phyloP scores from a whole-genome alignment of 768 basidiomycete genomes.

The Rhodotorula sphaerocarpa region DNA sequence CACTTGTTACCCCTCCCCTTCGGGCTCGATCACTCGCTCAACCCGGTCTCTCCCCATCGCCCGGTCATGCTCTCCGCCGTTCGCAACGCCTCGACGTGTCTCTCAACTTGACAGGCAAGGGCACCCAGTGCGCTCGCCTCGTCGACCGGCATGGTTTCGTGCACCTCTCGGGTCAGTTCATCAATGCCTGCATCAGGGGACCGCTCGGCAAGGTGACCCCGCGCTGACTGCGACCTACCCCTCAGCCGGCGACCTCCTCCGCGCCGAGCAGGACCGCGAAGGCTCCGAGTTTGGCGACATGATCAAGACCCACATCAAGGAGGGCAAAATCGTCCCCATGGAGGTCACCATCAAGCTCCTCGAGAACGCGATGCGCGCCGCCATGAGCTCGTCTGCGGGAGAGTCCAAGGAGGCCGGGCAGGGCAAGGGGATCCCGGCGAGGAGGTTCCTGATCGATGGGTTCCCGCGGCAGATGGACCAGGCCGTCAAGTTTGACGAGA shows the following conservation, averaged over 20 bases:
- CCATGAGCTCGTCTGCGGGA: conserved; percentile 45
- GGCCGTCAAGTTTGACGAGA: conserved; percentile 77
- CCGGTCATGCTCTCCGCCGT: too few species aligned
- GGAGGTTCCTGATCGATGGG: conserved; percentile 86
- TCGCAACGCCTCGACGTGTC: too few species aligned
- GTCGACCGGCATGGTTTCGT: conserved; percentile 78
- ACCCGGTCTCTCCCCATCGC: not conserved
- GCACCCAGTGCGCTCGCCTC: conserved; percentile 81
- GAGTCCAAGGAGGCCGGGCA: conserved; percentile 47
- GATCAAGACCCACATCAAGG: conserved; percentile 78
- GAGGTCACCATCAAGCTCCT: conserved; percentile 92
- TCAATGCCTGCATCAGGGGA: too few species aligned
- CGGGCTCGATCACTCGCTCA: too few species aligned
- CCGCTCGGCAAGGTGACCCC: too few species aligned
- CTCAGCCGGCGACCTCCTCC: conserved; percentile 89
- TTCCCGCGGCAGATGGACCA: conserved; percentile 99
- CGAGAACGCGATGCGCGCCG: conserved; percentile 76
- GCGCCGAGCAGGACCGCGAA: conserved; percentile 75
- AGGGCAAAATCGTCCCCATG: conserved; percentile 91
- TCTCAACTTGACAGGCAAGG: conserved; percentile 72
- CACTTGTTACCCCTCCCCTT: too few species aligned
- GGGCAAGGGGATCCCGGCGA: conserved; percentile 45
- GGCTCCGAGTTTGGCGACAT: conserved; percentile 59
- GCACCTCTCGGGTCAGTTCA: conserved; percentile 82
- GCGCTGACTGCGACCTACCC: not conserved